phyloP scores from a whole-genome alignment of 2,329 filamentous ascomycete genomes.

The Nemania serpens region DNA sequence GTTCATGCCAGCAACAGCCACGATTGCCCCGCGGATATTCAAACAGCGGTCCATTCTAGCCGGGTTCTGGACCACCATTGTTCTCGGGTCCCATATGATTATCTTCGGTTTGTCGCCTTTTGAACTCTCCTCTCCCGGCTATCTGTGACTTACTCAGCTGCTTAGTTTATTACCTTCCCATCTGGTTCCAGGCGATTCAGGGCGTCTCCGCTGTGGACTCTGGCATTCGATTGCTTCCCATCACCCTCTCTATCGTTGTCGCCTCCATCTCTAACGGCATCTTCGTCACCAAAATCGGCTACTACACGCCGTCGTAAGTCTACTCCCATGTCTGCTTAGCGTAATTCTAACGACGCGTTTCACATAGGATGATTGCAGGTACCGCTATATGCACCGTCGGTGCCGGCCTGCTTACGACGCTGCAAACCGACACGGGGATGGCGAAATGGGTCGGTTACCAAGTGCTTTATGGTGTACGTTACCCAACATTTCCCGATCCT shows the following conservation, averaged over 20 bases:
- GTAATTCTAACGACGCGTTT: slow-evolving; percentile 1
- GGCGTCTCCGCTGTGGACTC: slow-evolving; percentile 47
- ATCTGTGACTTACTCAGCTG: slow-evolving; percentile 3
- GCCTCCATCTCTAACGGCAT: slow-evolving; percentile 48
- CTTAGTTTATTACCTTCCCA: slow-evolving; percentile 51
- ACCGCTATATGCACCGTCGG: slow-evolving; percentile 46
- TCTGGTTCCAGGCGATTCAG: slow-evolving; percentile 57
- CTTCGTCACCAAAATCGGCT: slow-evolving; percentile 46
- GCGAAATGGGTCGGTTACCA: slow-evolving; percentile 48
- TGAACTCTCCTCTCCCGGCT: neutral
- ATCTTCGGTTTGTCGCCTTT: slow-evolving; percentile 39
- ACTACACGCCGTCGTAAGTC: slow-evolving; percentile 48
- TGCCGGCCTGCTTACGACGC: slow-evolving; percentile 49
- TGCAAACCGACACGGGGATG: slow-evolving; percentile 42
- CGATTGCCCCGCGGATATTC: slow-evolving; percentile 48
- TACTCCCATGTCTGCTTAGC: neutral
- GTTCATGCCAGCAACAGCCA: slow-evolving; percentile 45
- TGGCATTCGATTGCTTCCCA: slow-evolving; percentile 50
- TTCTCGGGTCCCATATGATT: slow-evolving; percentile 46
- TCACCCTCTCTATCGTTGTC: slow-evolving; percentile 48
- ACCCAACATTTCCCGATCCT: neutral
- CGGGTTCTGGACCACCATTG: slow-evolving; percentile 42
- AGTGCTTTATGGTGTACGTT: slow-evolving; percentile 42
- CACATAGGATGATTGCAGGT: slow-evolving; percentile 43
- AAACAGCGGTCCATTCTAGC: slow-evolving; percentile 47